Percentiles rank a stretch among this genome's conserved stretches.
Evolutionary conservation across 345 rosid species (phyloP).

Genomic region (Hibiscus tridactylites): DNA sequence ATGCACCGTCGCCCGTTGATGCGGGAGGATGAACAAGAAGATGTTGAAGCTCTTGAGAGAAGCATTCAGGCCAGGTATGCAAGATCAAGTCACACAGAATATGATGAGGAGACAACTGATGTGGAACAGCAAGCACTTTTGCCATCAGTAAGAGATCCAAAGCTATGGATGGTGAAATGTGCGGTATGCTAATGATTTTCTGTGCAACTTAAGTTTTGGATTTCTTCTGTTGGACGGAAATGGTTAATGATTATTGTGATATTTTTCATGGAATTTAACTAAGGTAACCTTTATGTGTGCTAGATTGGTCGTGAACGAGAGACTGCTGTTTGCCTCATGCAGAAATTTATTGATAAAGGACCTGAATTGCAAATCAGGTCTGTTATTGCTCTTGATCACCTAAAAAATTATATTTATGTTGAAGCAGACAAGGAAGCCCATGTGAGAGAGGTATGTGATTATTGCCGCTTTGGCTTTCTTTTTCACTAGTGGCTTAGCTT

Average conservation of each 20-base stretch:
- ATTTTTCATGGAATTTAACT: not conserved
- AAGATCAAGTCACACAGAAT: conserved; percentile 57
- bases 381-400: conserved; percentile 89
- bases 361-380: conserved; percentile 82
- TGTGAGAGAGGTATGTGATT: conserved; percentile 70
- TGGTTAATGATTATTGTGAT: not conserved
- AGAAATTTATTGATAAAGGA: conserved; percentile 80
- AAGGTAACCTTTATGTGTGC: conserved; percentile 11
- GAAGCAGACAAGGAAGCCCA: conserved; percentile 98
- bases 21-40: conserved; percentile 82
- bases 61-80: conserved; percentile 74
- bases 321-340: conserved; percentile 90
- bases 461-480: not conserved
- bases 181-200: conserved; percentile 22
- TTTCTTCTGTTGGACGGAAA: not conserved
- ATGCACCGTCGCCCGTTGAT: conserved; percentile 59
- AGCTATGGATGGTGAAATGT: conserved; percentile 48
- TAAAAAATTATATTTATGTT: conserved; percentile 72
- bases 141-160: conserved; percentile 96
- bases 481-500: conserved; percentile 2
- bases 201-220: not conserved
- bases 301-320: conserved; percentile 95
- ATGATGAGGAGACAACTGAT: conserved; percentile 95
- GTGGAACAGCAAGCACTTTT: conserved; percentile 99
- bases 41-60: conserved; percentile 82